Base-by-base conservation (phyloP, 192 early-diverging fungal species). In the Podila epicladia region DNA sequence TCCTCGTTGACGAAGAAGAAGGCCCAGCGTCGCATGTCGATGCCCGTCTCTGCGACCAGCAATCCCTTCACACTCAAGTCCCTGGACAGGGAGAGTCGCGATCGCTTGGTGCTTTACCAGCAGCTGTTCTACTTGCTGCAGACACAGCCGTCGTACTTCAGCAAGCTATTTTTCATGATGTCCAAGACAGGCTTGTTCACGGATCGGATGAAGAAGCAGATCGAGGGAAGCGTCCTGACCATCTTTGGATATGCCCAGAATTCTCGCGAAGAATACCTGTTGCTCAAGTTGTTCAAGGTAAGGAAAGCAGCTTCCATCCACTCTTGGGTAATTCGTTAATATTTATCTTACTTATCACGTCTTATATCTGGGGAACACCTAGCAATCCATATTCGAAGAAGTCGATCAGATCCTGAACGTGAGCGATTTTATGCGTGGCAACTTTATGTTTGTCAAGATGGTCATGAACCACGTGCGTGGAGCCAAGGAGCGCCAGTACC, bases 181-280 rank as follows among this genome's bases (percentile, higher is more conserved):
- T 97, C 96, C 88, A 95, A 97, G 86, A 90, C 82, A 3, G 89
- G 93, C 24, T 91, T 92, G 2, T 83, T 85, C 50, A 72, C 80
- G 6, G 84, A 87, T 19, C 88, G 78, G 62, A 84, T 87, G 15
- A 93, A 91, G 55, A 94, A 94, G 85, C 90, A 97, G 58, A 89
- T 98, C 22, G 97, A 99, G 77, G 89, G 93, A 11, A 92, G 94
- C 0, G 96, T 97, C 11, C 82, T 99, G 64, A 93, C 97, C 20
- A 79, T 99, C 62, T 99, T 94, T 85, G 97, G 97, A 5, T 99
- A 97, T 86, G 97, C 97, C 0, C 98, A 98, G 78, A 97, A 99
- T 79, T 89, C 91, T 24, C 88, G 97, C 48, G 98, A 99, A 69
- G 98, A 99, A 85, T 99, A 96, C 71, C 78, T 99, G 45, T 83